A percentile compares a stretch with the other conserved stretches of the same genome.
These are phyloP conservation scores for Saccharomyces hybrid DNA, from an alignment of 1,139 yeast species.

Conservation along the genomic window DNA sequence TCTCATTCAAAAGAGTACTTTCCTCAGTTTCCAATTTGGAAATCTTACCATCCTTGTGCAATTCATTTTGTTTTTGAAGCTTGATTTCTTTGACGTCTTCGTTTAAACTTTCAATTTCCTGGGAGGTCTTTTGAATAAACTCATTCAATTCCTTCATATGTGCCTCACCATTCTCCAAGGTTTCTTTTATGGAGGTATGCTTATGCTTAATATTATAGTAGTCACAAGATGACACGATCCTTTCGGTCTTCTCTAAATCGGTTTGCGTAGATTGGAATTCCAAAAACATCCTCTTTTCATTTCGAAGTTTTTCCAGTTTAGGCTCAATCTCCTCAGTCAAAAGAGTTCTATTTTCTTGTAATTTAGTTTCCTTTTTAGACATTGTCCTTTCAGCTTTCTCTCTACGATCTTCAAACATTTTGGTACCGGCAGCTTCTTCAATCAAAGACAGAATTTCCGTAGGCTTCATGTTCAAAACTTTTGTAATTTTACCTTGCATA, in stretches of 20 bases:
- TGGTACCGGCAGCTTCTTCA: slow-evolving; percentile 97
- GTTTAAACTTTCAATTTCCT: slow-evolving; percentile 53
- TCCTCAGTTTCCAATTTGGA: slow-evolving; percentile 56
- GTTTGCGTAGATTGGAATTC: slow-evolving; percentile 83
- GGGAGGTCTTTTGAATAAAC: slow-evolving; percentile 39
- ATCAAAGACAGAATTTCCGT: slow-evolving; percentile 79
- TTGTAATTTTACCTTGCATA: slow-evolving; percentile 98
- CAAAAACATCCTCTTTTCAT: slow-evolving; percentile 72
- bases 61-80: slow-evolving; percentile 49
- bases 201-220: slow-evolving; percentile 42
- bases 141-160: slow-evolving; percentile 29
- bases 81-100: slow-evolving; percentile 56
- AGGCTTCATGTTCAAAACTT: slow-evolving; percentile 94
- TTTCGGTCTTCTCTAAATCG: slow-evolving; percentile 66
- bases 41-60: slow-evolving; percentile 54
- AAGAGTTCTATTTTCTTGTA: slow-evolving; percentile 66
- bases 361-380: slow-evolving; percentile 80
- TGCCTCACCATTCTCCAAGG: slow-evolving; percentile 32
- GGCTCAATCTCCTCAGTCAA: slow-evolving; percentile 88
- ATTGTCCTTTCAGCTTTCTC: slow-evolving; percentile 88
- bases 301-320: slow-evolving; percentile 69
- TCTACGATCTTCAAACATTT: slow-evolving; percentile 88
- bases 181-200: slow-evolving; percentile 38
- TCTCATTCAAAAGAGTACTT: slow-evolving; percentile 51
- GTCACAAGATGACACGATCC: slow-evolving; percentile 74